Evolutionary conservation across 176 grass and related monocot genomes (phyloP).

Genomic region (Hordeum vulgare): MorexV3_pseudomolecules_assembly NC_058519.1:10825685-10826184

Average conservation of each 20-base stretch:
- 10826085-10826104: neutral
- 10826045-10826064: neutral
- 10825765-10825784: constrained; percentile 44
- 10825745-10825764: constrained; percentile 37
- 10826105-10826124: neutral
- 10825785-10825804: constrained; percentile 48
- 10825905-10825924: neutral
- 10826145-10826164: neutral
- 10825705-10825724: neutral
- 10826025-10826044: too few relatives aligned
- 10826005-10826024: neutral
- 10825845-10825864: constrained; percentile 35
- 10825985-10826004: neutral
- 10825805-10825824: constrained; percentile 48
- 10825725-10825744: constrained; percentile 5
- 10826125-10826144: neutral
- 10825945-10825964: neutral
- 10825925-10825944: neutral
- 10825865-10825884: neutral
- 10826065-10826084: neutral
- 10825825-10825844: constrained; percentile 62
- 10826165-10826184: neutral
- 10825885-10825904: neutral
- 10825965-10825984: neutral
- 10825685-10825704: constrained; percentile 37